phyloP scores from a whole-genome alignment of 2,329 filamentous ascomycete genomes.

The Karstenula rhodostoma region DNA sequence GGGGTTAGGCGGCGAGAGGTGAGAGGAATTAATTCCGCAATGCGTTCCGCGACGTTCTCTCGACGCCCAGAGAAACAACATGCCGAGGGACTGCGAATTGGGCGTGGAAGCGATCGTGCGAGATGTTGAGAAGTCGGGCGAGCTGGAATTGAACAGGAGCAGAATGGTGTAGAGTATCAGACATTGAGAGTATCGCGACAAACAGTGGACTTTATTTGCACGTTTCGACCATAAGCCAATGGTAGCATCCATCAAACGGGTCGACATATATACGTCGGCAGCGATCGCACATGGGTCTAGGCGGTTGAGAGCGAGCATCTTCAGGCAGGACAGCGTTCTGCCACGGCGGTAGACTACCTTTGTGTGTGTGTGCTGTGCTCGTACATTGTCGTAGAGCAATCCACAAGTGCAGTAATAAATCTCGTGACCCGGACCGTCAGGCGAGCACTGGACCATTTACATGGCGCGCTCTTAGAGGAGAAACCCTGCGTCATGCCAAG shows the following conservation, averaged over 20 bases:
- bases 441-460: too few species aligned
- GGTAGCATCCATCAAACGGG: not conserved
- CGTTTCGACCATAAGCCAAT: not conserved
- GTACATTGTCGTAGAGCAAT: not conserved
- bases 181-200: not conserved
- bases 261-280: not conserved
- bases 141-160: not conserved
- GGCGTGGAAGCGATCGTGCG: not conserved
- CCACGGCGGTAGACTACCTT: too few species aligned
- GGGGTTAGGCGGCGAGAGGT: not conserved
- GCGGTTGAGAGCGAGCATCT: not conserved
- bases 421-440: too few species aligned
- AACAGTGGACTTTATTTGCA: not conserved
- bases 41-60: not conserved
- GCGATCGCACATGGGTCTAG: not conserved
- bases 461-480: not conserved
- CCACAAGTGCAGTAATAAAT: not conserved
- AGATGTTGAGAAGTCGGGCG: not conserved
- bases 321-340: too few species aligned
- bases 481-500: constrained; percentile 20
- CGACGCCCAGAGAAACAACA: not conserved
- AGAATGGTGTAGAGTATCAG: not conserved
- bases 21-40: constrained; percentile 17
- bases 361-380: not conserved
- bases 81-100: not conserved